Conservation (phyloP, 2,329 filamentous ascomycete genomes). For the Pseudocercospora musae region DNA sequence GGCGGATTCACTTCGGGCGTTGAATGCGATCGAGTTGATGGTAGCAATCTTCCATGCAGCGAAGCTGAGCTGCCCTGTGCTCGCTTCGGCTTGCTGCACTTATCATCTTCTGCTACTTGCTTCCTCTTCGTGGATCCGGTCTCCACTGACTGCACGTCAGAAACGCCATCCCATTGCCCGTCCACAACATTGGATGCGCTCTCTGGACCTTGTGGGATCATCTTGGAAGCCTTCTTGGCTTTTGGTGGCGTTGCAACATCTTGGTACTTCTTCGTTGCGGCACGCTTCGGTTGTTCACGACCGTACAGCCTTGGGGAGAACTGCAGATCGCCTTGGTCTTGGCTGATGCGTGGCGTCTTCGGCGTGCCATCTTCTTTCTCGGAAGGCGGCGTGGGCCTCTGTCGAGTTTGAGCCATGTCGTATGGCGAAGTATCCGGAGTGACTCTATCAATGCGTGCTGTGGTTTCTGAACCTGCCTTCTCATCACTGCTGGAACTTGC, state of each 20-base stretch:
- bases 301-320: conserved; percentile 7
- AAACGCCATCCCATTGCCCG: neutral
- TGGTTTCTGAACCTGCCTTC: neutral
- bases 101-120: neutral
- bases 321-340: neutral
- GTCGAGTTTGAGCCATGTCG: neutral
- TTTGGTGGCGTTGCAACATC: neutral
- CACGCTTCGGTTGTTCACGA: conserved; percentile 5
- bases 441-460: neutral
- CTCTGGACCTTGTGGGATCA: neutral
- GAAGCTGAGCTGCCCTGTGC: neutral
- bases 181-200: neutral
- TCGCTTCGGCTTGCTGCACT: neutral
- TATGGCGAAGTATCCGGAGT: neutral
- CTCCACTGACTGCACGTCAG: neutral
- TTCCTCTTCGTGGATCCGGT: neutral
- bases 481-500: neutral
- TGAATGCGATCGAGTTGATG: neutral
- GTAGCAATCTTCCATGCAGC: neutral
- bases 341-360: neutral
- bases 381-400: neutral
- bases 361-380: neutral
- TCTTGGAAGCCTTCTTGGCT: neutral
- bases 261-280: neutral
- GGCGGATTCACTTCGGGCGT: neutral